Evolutionary conservation across 2,329 filamentous ascomycete species (phyloP).

Genomic region (Septoria petroselini): DNA sequence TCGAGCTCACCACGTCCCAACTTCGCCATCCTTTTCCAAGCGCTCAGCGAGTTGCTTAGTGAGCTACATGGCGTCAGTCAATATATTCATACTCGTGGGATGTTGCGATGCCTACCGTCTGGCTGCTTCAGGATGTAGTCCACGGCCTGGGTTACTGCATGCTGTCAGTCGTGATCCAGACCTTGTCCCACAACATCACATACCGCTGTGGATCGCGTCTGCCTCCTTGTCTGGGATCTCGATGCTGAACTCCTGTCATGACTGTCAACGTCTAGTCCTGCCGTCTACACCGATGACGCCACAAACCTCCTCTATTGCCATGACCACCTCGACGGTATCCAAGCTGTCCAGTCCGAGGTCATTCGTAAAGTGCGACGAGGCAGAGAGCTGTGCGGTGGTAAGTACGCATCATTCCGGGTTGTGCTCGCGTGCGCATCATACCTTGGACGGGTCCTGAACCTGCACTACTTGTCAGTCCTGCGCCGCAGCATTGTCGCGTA

Average conservation of each 20-base stretch:
- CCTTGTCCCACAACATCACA: conserved; percentile 36
- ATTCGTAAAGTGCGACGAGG: conserved; percentile 86
- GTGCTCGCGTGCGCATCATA: conserved; percentile 36
- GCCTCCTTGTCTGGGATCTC: conserved; percentile 98
- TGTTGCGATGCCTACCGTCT: conserved; percentile 69
- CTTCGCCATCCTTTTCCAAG: conserved; percentile 1
- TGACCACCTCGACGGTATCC: conserved; percentile 98
- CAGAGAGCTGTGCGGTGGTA: conserved; percentile 63
- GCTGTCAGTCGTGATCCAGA: conserved; percentile 38
- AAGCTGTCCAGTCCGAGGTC: conserved; percentile 95
- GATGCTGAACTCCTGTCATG: conserved; percentile 71
- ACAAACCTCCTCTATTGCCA: conserved; percentile 95
- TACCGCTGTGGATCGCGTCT: conserved; percentile 90
- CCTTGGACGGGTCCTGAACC: conserved; percentile 62
- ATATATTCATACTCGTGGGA: neutral
- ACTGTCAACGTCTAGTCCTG: conserved; percentile 37
- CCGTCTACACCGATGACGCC: conserved; percentile 45
- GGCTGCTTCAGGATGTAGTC: conserved; percentile 92
- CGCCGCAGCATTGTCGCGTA: conserved; percentile 9
- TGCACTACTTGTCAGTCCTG: conserved; percentile 40
- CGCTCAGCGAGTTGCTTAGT: conserved; percentile 25
- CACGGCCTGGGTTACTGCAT: conserved; percentile 83
- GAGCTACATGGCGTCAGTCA: conserved; percentile 31
- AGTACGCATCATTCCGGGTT: neutral
- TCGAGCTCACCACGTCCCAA: neutral